Evolutionary conservation across 1,139 yeast species (phyloP).

Genomic region (Hyphopichia wangnamkhiaoensis): DNA sequence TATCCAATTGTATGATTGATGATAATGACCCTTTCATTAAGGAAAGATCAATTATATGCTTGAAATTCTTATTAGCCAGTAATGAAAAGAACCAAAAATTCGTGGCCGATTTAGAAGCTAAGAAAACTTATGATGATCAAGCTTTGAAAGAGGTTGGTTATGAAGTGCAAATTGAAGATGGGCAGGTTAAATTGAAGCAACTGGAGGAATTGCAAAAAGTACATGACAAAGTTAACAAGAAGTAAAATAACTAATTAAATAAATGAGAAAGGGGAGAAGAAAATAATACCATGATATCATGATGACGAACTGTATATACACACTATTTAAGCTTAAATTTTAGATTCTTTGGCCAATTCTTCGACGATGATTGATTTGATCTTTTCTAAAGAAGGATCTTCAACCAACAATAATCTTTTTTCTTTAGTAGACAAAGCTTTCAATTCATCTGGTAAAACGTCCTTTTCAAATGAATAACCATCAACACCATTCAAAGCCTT

Average conservation of each 20-base stretch:
- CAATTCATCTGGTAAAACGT: constrained; percentile 88
- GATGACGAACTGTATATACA: neutral
- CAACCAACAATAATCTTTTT: constrained; percentile 75
- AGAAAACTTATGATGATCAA: constrained; percentile 30
- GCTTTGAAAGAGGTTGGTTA: constrained; percentile 43
- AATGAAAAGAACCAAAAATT: constrained; percentile 72
- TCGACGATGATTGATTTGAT: constrained; percentile 76
- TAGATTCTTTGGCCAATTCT: constrained; percentile 53
- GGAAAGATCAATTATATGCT: constrained; percentile 79
- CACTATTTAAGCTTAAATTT: constrained; percentile 5
- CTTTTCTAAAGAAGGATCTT: constrained; percentile 68
- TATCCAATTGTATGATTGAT: constrained; percentile 85
- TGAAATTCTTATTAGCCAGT: constrained; percentile 63
- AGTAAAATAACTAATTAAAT: too few species aligned
- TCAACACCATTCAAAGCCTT: constrained; percentile 64
- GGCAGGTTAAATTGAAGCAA: constrained; percentile 30
- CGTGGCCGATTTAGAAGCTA: constrained; percentile 55
- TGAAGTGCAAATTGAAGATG: constrained; percentile 38
- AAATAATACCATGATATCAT: too few species aligned
- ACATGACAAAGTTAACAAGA: neutral
- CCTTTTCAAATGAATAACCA: constrained; percentile 81
- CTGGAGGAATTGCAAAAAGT: neutral
- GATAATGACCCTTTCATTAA: constrained; percentile 85
- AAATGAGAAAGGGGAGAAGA: too few species aligned
- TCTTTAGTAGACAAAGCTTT: constrained; percentile 68